These are phyloP conservation scores for Fraxinus latifolia DNA, from an alignment of 305 asterid species.

Conservation along the genomic window DNA sequence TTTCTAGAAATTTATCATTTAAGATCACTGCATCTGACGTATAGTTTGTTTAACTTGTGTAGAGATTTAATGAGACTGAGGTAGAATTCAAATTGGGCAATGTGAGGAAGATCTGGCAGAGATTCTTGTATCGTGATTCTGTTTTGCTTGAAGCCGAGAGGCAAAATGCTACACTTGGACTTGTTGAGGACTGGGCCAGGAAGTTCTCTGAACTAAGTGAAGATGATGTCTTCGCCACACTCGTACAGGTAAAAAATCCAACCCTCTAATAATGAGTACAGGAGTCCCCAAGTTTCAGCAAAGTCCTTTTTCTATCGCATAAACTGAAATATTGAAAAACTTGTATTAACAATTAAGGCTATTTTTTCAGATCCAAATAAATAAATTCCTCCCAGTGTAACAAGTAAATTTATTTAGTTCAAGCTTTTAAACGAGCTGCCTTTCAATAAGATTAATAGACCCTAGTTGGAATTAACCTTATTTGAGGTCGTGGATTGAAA, in stretches of 20 bases:
- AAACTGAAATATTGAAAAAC: background rate
- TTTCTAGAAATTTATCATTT: background rate
- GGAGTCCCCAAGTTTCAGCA: background rate
- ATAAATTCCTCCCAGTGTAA: background rate
- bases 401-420: background rate
- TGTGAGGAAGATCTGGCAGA: slow-evolving; percentile 83
- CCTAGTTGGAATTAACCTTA: background rate
- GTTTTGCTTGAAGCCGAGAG: slow-evolving; percentile 83
- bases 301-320: background rate
- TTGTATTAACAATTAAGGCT: background rate
- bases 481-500: background rate
- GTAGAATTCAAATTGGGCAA: slow-evolving; percentile 65
- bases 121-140: slow-evolving; percentile 82
- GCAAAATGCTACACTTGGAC: slow-evolving; percentile 54
- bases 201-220: slow-evolving; percentile 52
- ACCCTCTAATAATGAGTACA: background rate
- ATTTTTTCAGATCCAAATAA: background rate
- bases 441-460: background rate
- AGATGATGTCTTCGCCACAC: slow-evolving; percentile 74
- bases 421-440: background rate
- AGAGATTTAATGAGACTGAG: slow-evolving; percentile 76
- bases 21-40: background rate
- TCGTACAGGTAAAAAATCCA: slow-evolving; percentile 59
- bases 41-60: slow-evolving; percentile 10
- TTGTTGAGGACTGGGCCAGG: slow-evolving; percentile 63